Conservation (phyloP, 2,329 filamentous ascomycete species). For the Uncinocarpus reesii region DNA sequence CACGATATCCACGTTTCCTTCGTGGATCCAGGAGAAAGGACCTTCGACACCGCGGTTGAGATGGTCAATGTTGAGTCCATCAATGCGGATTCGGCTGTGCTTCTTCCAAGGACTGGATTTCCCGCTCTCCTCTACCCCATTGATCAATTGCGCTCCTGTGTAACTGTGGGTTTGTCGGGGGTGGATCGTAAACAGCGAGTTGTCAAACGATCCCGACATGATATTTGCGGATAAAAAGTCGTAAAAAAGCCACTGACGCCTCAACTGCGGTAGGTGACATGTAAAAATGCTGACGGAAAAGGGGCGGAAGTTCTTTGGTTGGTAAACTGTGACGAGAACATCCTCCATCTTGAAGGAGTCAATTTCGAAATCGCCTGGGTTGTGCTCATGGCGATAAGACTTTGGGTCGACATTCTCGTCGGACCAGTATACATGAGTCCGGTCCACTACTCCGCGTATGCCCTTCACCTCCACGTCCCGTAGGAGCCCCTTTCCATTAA, state of each 20-base stretch:
- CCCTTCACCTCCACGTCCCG: conserved; percentile 91
- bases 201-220: conserved; percentile 91
- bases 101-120: conserved; percentile 81
- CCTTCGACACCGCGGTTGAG: conserved; percentile 87
- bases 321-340: conserved; percentile 79
- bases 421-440: conserved; percentile 68
- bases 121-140: conserved; percentile 49
- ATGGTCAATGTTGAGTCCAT: conserved; percentile 89
- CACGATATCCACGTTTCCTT: conserved; percentile 93
- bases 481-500: conserved; percentile 87
- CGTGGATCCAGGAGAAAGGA: conserved; percentile 94
- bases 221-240: conserved; percentile 92
- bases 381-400: conserved; percentile 76
- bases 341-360: conserved; percentile 96
- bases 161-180: conserved; percentile 80
- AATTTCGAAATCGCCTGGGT: conserved; percentile 90
- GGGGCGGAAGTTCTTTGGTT: conserved; percentile 82
- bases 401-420: conserved; percentile 63
- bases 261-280: conserved; percentile 80
- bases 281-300: conserved; percentile 94
- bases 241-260: conserved; percentile 97
- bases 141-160: conserved; percentile 51
- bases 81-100: conserved; percentile 82
- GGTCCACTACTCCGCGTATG: conserved; percentile 81
- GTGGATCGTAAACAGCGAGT: conserved; percentile 94